Conservation (phyloP, 129 eudicot genomes). For the Calendula officinalis region DNA sequence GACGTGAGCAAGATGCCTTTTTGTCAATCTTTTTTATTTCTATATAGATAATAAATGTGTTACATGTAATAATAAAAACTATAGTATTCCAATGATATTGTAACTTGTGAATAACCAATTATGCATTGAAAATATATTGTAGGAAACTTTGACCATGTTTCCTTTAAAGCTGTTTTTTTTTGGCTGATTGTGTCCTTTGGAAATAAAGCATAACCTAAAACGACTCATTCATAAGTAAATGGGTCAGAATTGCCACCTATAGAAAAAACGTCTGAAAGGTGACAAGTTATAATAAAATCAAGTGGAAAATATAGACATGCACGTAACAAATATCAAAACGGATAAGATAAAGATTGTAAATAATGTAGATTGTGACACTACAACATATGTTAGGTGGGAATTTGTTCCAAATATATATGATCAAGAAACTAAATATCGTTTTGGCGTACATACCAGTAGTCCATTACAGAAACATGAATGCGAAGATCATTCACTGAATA, state of each 20-base stretch:
- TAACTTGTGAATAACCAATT: too few species aligned
- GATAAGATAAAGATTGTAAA: conserved; percentile 1
- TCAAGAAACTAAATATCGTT: background rate
- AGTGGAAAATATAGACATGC: background rate
- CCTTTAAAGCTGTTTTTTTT: too few species aligned
- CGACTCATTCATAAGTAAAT: too few species aligned
- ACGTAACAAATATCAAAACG: background rate
- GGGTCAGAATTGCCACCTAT: too few species aligned
- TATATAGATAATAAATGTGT: too few species aligned
- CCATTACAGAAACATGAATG: background rate
- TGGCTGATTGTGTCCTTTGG: too few species aligned
- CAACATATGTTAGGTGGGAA: conserved; percentile 16
- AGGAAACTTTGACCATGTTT: background rate
- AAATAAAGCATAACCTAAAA: too few species aligned
- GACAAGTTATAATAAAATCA: background rate
- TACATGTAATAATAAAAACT: too few species aligned
- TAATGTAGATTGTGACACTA: conserved; percentile 12
- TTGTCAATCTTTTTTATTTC: too few species aligned
- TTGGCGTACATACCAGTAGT: background rate
- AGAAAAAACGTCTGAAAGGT: too few species aligned
- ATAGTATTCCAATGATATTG: too few species aligned
- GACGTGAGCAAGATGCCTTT: too few species aligned
- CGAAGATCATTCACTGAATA: conserved; percentile 18
- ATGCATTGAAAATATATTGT: background rate
- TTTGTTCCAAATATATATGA: conserved; percentile 8